Percentiles rank a stretch among this genome's conserved stretches.
Evolutionary conservation across 257 asterid species (phyloP).

Genomic region (Dorcoceras hygrometricum): DNA sequence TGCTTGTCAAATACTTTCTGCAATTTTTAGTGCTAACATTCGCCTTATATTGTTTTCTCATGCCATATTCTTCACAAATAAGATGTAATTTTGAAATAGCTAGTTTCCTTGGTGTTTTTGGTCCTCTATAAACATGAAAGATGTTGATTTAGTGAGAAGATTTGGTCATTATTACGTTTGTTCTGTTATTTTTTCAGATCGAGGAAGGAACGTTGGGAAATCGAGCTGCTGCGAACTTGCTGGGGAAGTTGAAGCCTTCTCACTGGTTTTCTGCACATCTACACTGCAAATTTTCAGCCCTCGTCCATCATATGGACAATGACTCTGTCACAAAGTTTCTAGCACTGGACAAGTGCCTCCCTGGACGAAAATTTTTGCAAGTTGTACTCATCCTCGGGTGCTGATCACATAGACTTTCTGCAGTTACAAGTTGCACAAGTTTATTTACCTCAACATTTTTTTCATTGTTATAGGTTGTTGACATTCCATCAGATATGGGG

Average conservation of each 20-base stretch:
- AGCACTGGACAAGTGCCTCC: constrained; percentile 60
- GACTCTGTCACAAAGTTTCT: constrained; percentile 57
- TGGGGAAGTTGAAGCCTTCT: constrained; percentile 72
- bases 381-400: constrained; percentile 34
- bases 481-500: constrained; percentile 74
- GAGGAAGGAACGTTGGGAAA: constrained; percentile 73
- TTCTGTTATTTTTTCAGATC: constrained; percentile 45
- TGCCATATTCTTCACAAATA: not conserved
- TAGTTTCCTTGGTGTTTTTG: not conserved
- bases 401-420: constrained; percentile 15
- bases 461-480: constrained; percentile 52
- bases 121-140: not conserved
- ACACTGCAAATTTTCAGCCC: constrained; percentile 96
- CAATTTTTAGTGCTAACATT: not conserved
- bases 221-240: constrained; percentile 80
- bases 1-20: not conserved
- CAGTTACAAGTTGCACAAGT: constrained; percentile 19
- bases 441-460: constrained; percentile 23
- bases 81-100: not conserved
- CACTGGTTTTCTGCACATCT: constrained; percentile 96
- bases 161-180: not conserved
- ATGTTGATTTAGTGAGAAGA: constrained; percentile 11
- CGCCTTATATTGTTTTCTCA: not conserved
- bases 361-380: constrained; percentile 68
- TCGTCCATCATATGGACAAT: constrained; percentile 73